Conservation (phyloP, 2,329 filamentous ascomycete species). For the Penicillium sclerotiorum region DNA sequence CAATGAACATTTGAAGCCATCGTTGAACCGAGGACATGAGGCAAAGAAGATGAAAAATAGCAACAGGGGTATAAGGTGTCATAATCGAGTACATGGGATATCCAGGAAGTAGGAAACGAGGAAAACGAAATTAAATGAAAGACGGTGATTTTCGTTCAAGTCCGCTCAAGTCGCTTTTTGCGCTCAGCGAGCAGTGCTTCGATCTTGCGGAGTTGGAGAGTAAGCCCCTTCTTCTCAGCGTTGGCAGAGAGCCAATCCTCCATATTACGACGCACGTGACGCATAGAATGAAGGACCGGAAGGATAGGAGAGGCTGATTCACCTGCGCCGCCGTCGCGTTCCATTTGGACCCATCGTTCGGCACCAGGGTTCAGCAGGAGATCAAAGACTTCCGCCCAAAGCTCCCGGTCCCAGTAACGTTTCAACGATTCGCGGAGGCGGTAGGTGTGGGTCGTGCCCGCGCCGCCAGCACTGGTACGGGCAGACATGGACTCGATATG, state of each 20-base stretch:
- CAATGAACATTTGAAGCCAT: too few species aligned
- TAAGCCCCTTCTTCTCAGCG: constrained; percentile 74
- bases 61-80: neutral
- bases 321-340: constrained; percentile 44
- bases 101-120: neutral
- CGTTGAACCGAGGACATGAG: too few species aligned
- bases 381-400: constrained; percentile 84
- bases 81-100: neutral
- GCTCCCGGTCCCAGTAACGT: constrained; percentile 93
- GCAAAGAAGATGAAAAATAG: neutral
- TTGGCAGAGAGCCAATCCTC: constrained; percentile 79
- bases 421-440: constrained; percentile 81
- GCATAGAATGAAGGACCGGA: constrained; percentile 74
- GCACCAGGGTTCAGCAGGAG: constrained; percentile 75
- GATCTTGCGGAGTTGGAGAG: constrained; percentile 61
- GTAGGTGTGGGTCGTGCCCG: constrained; percentile 59
- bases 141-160: constrained; percentile 9
- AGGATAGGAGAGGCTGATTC: constrained; percentile 49
- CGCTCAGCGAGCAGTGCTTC: constrained; percentile 67
- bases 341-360: constrained; percentile 62
- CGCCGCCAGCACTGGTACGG: constrained; percentile 17
- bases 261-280: constrained; percentile 72
- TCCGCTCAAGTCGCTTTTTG: constrained; percentile 40
- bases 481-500: constrained; percentile 78
- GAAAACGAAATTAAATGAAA: neutral